These are phyloP conservation scores for Obelidium mucronatum DNA, from an alignment of 192 early-diverging fungal genomes.

Conservation along the genomic window DNA sequence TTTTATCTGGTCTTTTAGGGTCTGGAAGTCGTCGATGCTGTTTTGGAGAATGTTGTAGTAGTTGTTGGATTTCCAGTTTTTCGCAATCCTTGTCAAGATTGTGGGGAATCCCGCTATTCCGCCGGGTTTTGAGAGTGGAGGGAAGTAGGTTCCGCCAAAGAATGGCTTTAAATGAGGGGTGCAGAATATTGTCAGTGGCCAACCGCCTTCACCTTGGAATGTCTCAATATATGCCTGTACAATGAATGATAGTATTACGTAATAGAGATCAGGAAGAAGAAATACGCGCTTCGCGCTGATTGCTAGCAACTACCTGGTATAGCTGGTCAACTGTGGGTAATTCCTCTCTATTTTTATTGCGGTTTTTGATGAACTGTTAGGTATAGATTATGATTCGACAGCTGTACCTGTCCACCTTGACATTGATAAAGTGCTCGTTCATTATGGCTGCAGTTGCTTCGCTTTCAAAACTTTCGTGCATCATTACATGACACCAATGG, in stretches of 20 bases:
- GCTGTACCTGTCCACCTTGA: conserved; percentile 60
- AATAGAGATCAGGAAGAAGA: too few species aligned
- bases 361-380: not conserved
- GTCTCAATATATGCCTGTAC: conserved; percentile 68
- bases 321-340: conserved; percentile 69
- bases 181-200: conserved; percentile 70
- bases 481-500: conserved; percentile 72
- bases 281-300: too few species aligned
- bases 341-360: conserved; percentile 29
- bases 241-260: too few species aligned
- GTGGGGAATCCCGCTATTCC: conserved; percentile 31
- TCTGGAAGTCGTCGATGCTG: conserved; percentile 28
- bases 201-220: conserved; percentile 65
- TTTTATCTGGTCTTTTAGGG: not conserved
- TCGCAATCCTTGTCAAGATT: conserved; percentile 34
- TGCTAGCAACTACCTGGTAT: too few species aligned
- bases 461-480: conserved; percentile 70
- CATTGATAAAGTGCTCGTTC: conserved; percentile 66
- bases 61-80: not conserved
- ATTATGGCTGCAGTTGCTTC: conserved; percentile 60
- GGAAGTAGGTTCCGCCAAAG: conserved; percentile 49
- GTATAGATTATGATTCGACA: too few species aligned
- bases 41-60: conserved; percentile 23
- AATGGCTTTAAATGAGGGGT: conserved; percentile 58
- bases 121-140: conserved; percentile 28